phyloP scores from a whole-genome alignment of 2,329 filamentous ascomycete genomes.

The Raffaelea ambrosiae region DNA sequence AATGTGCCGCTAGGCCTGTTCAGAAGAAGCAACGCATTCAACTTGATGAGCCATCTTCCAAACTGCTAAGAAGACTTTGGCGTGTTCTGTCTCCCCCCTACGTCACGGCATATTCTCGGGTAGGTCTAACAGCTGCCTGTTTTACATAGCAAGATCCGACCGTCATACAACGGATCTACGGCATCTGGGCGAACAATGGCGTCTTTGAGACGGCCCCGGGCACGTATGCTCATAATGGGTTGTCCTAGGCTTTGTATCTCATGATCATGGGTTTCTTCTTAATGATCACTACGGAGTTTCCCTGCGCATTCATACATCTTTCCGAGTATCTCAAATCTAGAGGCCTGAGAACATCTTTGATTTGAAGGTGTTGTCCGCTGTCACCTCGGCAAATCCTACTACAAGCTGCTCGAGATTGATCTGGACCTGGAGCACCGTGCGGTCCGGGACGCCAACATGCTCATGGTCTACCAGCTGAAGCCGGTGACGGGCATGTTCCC shows the following conservation, averaged over 20 bases:
- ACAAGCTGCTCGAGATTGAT: slow-evolving; percentile 1
- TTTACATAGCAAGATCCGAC: too few relatives aligned
- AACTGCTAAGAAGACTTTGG: too few relatives aligned
- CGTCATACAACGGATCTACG: slow-evolving; percentile 4
- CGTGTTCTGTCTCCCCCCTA: too few relatives aligned
- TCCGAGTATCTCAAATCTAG: slow-evolving; percentile 3
- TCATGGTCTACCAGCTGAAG: slow-evolving; percentile 2
- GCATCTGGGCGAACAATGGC: not conserved
- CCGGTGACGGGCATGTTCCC: slow-evolving; percentile 4
- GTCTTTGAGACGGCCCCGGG: slow-evolving; percentile 2
- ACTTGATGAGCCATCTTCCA: too few relatives aligned
- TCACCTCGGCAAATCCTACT: slow-evolving; percentile 4
- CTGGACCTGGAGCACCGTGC: slow-evolving; percentile 2
- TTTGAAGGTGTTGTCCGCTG: not conserved
- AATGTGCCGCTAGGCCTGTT: too few relatives aligned
- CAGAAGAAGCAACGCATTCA: too few relatives aligned
- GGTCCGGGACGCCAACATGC: slow-evolving; percentile 2
- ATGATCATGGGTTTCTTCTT: slow-evolving; percentile 2
- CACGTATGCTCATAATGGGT: slow-evolving; percentile 1
- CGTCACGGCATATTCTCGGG: too few relatives aligned
- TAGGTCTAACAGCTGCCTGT: too few relatives aligned
- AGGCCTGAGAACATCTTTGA: slow-evolving; percentile 3
- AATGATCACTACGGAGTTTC: not conserved
- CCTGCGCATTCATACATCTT: not conserved
- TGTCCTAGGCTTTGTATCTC: not conserved